Conservation (phyloP, 75 land plant species). For the Cunninghamia lanceolata region DNA sequence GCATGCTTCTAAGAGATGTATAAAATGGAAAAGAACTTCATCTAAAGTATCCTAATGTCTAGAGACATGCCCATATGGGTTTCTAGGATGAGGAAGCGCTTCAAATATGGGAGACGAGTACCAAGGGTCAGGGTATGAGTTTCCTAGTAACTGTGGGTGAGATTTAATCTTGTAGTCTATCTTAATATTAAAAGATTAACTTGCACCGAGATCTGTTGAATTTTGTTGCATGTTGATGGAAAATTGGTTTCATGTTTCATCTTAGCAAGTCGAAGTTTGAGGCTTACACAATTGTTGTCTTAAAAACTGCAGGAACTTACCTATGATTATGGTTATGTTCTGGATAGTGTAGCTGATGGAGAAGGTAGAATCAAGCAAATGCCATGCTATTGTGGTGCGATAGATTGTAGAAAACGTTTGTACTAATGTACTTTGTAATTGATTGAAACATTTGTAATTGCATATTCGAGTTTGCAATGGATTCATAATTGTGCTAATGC, state of each 20-base stretch:
- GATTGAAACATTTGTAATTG: neutral
- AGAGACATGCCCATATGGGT: too few species aligned
- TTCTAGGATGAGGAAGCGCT: too few species aligned
- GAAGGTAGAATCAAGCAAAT: conserved; percentile 56
- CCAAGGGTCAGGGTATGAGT: too few species aligned
- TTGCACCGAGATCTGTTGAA: neutral
- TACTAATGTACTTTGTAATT: conserved; percentile 21
- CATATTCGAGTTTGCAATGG: neutral
- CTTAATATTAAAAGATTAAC: neutral
- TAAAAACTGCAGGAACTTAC: conserved; percentile 61
- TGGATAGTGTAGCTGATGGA: conserved; percentile 63
- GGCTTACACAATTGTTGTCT: neutral
- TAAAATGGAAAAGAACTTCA: too few species aligned
- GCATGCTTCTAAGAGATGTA: too few species aligned
- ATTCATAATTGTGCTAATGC: neutral
- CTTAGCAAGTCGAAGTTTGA: neutral
- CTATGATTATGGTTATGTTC: conserved; percentile 76
- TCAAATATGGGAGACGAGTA: too few species aligned
- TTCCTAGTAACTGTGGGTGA: too few species aligned
- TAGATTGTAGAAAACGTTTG: conserved; percentile 60
- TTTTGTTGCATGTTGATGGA: neutral
- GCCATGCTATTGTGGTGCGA: conserved; percentile 73
- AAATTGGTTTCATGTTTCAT: neutral
- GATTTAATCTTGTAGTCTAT: too few species aligned
- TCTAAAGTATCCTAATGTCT: too few species aligned